phyloP scores from a whole-genome alignment of 495 filamentous ascomycete genomes.

The Podospora anserina region DNA sequence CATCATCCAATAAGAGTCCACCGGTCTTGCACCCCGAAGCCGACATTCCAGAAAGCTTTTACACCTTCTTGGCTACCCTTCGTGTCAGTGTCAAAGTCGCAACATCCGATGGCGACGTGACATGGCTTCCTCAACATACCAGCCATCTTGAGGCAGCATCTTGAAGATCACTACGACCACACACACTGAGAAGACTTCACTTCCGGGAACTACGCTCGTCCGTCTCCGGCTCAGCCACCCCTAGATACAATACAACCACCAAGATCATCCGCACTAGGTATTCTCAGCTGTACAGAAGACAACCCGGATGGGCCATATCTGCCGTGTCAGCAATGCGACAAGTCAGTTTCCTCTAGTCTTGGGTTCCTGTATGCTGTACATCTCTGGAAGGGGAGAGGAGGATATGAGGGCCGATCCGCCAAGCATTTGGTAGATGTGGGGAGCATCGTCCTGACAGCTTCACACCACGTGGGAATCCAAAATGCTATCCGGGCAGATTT shows the following conservation, averaged over 20 bases:
- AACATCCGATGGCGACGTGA: slow-evolving; percentile 8
- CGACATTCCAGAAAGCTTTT: slow-evolving; percentile 6
- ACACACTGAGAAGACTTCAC: not conserved
- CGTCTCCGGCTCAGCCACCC: not conserved
- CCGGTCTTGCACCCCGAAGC: slow-evolving; percentile 6
- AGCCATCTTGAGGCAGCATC: not conserved
- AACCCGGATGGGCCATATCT: not conserved
- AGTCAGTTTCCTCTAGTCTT: not conserved
- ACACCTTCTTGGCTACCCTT: not conserved
- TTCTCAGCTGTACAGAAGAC: not conserved
- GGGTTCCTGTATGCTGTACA: not conserved
- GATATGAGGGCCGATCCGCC: slow-evolving; percentile 26
- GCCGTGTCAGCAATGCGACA: not conserved
- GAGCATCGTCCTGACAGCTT: not conserved
- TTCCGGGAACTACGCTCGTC: not conserved
- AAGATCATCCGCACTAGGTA: not conserved
- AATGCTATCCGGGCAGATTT: not conserved
- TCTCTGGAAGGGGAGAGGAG: slow-evolving; percentile 4
- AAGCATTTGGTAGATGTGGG: slow-evolving; percentile 9
- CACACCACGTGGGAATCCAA: not conserved
- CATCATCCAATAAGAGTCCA: slow-evolving; percentile 9
- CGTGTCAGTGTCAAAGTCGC: not conserved
- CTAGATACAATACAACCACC: not conserved
- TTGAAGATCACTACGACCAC: not conserved
- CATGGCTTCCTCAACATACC: slow-evolving; percentile 8